phyloP scores from a whole-genome alignment of 2,329 filamentous ascomycete species.

The Claviceps fusiformis region DNA sequence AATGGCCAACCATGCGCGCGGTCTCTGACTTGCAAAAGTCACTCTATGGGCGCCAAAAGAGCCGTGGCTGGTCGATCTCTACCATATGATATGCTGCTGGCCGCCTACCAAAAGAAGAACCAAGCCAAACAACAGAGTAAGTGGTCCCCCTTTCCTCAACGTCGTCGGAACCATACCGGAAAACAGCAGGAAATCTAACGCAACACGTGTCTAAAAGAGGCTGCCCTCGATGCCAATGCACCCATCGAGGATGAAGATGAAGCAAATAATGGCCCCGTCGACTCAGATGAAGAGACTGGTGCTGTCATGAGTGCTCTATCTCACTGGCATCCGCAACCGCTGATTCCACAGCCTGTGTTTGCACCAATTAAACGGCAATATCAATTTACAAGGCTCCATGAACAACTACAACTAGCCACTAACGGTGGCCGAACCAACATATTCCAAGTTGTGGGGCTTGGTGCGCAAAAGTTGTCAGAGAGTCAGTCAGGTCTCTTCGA shows the following conservation, averaged over 20 bases:
- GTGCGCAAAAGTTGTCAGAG: slow-evolving; percentile 39
- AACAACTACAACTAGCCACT: slow-evolving; percentile 52
- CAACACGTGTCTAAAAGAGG: slow-evolving; percentile 44
- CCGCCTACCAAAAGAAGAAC: slow-evolving; percentile 92
- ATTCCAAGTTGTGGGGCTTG: slow-evolving; percentile 45
- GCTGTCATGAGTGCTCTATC: slow-evolving; percentile 72
- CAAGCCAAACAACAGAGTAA: slow-evolving; percentile 93
- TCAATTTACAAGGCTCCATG: slow-evolving; percentile 46
- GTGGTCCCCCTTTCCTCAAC: slow-evolving; percentile 19
- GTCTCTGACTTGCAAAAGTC: slow-evolving; percentile 85
- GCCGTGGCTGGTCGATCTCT: slow-evolving; percentile 75
- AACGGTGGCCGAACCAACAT: slow-evolving; percentile 54
- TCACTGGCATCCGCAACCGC: slow-evolving; percentile 63
- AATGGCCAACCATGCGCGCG: slow-evolving; percentile 81
- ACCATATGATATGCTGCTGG: slow-evolving; percentile 84
- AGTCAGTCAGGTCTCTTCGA: slow-evolving; percentile 33
- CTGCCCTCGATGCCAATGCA: slow-evolving; percentile 86
- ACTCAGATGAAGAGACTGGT: slow-evolving; percentile 89
- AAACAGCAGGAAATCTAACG: background rate
- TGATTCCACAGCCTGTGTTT: slow-evolving; percentile 53
- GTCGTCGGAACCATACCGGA: background rate
- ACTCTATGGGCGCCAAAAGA: slow-evolving; percentile 88
- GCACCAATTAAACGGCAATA: slow-evolving; percentile 50
- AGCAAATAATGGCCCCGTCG: slow-evolving; percentile 64
- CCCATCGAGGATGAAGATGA: slow-evolving; percentile 79